Conservation (phyloP, 805 yeast genomes). For the Candida pseudofarinosa region DNA sequence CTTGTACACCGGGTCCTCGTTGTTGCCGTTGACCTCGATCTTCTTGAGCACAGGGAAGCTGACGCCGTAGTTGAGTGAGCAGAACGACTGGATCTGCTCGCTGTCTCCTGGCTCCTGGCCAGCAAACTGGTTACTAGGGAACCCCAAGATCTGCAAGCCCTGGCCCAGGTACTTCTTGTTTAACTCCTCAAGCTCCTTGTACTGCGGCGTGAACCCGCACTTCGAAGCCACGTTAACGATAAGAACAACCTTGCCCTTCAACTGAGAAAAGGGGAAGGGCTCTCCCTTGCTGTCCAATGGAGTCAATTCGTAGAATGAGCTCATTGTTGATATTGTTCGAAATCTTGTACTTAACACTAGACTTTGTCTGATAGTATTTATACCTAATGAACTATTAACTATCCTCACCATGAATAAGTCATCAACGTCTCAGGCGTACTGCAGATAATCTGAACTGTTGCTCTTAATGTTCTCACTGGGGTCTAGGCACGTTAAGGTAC, state of each 20-base stretch:
- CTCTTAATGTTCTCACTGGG: too few species aligned
- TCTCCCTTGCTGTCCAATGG: slow-evolving; percentile 38
- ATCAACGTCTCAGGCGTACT: too few species aligned
- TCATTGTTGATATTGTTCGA: neutral
- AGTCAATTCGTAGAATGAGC: slow-evolving; percentile 36
- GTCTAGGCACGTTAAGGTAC: too few species aligned
- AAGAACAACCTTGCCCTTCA: slow-evolving; percentile 45
- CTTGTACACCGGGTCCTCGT: slow-evolving; percentile 75
- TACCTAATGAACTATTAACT: too few species aligned
- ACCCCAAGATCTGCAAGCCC: slow-evolving; percentile 36
- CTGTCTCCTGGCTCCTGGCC: slow-evolving; percentile 39
- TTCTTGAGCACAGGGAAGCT: slow-evolving; percentile 85
- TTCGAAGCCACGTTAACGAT: slow-evolving; percentile 43
- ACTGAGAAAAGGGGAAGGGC: slow-evolving; percentile 31
- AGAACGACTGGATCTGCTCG: slow-evolving; percentile 67
- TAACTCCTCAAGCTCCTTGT: slow-evolving; percentile 38
- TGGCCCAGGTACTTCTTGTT: slow-evolving; percentile 36
- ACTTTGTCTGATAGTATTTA: too few species aligned
- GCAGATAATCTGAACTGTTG: too few species aligned
- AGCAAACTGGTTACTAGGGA: slow-evolving; percentile 44
- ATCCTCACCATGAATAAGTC: too few species aligned
- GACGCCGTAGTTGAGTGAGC: slow-evolving; percentile 82
- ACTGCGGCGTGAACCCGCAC: slow-evolving; percentile 44
- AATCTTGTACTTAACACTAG: too few species aligned
- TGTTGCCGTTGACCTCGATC: slow-evolving; percentile 82